Percentiles rank a stretch among this genome's conserved stretches.
Conservation (phyloP, 1,139 yeast species). For the Geotrichum cucujoidarum region DNA sequence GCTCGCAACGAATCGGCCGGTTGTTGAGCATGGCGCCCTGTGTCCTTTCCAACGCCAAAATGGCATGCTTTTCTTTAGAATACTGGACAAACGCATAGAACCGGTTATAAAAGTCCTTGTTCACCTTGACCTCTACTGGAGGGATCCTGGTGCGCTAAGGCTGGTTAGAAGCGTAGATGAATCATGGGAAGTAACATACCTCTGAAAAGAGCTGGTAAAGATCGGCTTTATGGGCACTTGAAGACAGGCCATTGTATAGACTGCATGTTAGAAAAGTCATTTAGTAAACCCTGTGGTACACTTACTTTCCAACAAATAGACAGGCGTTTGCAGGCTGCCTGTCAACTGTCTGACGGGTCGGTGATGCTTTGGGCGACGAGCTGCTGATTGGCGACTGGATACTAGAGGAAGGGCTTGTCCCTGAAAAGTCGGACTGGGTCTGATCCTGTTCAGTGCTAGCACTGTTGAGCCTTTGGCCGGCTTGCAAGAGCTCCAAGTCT, state of each 20-base stretch:
- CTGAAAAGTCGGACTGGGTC: no score
- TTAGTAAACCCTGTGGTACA: no score
- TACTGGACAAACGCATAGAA: constrained; percentile 95
- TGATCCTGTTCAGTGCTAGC: no score
- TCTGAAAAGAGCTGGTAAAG: constrained; percentile 56
- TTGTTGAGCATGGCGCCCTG: constrained; percentile 68
- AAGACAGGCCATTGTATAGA: constrained; percentile 12
- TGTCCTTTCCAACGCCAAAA: constrained; percentile 58
- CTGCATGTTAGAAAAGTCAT: no score
- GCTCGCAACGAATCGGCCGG: constrained; percentile 76
- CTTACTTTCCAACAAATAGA: no score
- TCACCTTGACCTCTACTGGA: constrained; percentile 66
- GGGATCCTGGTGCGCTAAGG: background rate
- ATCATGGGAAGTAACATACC: constrained; percentile 21
- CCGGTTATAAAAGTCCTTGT: constrained; percentile 72
- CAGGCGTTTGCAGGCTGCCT: no score
- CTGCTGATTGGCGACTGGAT: no score
- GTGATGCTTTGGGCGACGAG: no score
- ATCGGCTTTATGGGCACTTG: constrained; percentile 1
- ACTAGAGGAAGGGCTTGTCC: no score
- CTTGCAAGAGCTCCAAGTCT: no score
- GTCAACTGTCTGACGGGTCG: no score
- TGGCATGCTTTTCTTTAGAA: constrained; percentile 63
- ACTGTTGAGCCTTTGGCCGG: no score
- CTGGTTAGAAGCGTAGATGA: background rate